Percentiles rank a stretch among this genome's conserved stretches.
phyloP scores from a whole-genome alignment of 2,329 filamentous ascomycete species.

The Phialemoniopsis sp. region DNA sequence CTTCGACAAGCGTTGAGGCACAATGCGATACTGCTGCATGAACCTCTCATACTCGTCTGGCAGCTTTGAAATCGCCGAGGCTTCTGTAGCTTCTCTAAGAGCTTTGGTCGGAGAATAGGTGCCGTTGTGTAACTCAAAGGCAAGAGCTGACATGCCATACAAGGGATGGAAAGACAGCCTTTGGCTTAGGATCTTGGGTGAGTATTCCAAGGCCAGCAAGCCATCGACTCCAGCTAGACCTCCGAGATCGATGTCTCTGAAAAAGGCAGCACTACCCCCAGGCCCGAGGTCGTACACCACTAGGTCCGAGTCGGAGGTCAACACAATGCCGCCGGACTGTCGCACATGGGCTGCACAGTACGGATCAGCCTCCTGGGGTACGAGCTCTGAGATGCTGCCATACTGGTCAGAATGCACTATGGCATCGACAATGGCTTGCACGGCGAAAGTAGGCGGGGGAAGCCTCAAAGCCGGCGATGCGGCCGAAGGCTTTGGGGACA shows the following conservation, averaged over 20 bases:
- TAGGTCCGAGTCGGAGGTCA: constrained; percentile 88
- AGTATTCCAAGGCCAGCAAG: constrained; percentile 14
- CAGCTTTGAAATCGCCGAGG: constrained; percentile 4
- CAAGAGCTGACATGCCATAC: constrained; percentile 17
- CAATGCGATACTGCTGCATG: constrained; percentile 12
- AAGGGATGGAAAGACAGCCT: constrained; percentile 15
- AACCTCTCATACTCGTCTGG: constrained; percentile 19
- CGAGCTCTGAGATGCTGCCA: constrained; percentile 44
- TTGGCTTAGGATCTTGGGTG: constrained; percentile 13
- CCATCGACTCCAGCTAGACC: not conserved
- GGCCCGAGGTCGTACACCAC: constrained; percentile 67
- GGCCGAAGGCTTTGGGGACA: constrained; percentile 13
- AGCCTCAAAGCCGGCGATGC: constrained; percentile 23
- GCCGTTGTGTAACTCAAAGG: constrained; percentile 24
- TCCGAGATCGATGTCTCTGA: constrained; percentile 54
- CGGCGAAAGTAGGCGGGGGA: constrained; percentile 61
- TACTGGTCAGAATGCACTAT: constrained; percentile 44
- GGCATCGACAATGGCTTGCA: constrained; percentile 72
- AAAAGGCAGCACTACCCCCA: constrained; percentile 60
- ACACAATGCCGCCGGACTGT: constrained; percentile 45
- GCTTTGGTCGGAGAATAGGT: constrained; percentile 14
- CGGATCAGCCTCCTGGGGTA: constrained; percentile 80
- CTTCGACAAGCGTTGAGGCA: constrained; percentile 9
- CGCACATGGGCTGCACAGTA: constrained; percentile 68
- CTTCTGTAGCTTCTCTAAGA: constrained; percentile 15